Evolutionary conservation across 2,329 filamentous ascomycete genomes (phyloP).

Genomic region (Fusarium sp.): DNA sequence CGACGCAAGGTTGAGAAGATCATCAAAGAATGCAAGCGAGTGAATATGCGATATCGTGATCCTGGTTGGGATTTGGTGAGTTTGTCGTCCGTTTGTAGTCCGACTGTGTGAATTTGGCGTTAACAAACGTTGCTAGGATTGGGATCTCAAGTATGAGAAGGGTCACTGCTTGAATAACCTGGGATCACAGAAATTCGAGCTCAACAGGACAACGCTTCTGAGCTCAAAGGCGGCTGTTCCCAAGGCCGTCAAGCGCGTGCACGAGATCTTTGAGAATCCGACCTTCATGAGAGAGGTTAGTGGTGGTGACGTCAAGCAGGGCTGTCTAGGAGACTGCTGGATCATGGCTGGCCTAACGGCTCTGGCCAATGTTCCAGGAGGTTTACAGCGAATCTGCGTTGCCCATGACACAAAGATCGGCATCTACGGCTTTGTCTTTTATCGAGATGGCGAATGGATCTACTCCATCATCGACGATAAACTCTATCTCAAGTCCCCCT

Average conservation of each 20-base stretch:
- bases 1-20: slow-evolving; percentile 71
- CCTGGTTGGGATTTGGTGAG: slow-evolving; percentile 69
- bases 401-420: slow-evolving; percentile 78
- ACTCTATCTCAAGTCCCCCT: slow-evolving; percentile 83
- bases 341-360: slow-evolving; percentile 83
- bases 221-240: slow-evolving; percentile 66
- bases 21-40: slow-evolving; percentile 73
- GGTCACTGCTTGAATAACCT: slow-evolving; percentile 67
- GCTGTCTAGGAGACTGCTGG: slow-evolving; percentile 84
- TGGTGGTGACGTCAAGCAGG: slow-evolving; percentile 82
- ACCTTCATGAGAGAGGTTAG: slow-evolving; percentile 74
- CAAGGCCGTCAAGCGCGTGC: slow-evolving; percentile 78
- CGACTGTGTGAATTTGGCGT: neutral
- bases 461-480: slow-evolving; percentile 94
- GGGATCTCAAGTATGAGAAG: slow-evolving; percentile 75
- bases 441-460: slow-evolving; percentile 90
- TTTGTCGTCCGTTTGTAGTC: neutral
- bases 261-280: slow-evolving; percentile 81
- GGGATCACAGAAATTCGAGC: slow-evolving; percentile 63
- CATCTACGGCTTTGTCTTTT: slow-evolving; percentile 92
- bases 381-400: slow-evolving; percentile 80
- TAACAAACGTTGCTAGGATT: slow-evolving; percentile 65
- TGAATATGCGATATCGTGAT: slow-evolving; percentile 85
- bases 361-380: slow-evolving; percentile 76
- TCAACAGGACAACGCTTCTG: slow-evolving; percentile 58